These are phyloP conservation scores for Talaromyces sp. DNA, from an alignment of 2,329 filamentous ascomycete species.

Conservation along the genomic window DNA sequence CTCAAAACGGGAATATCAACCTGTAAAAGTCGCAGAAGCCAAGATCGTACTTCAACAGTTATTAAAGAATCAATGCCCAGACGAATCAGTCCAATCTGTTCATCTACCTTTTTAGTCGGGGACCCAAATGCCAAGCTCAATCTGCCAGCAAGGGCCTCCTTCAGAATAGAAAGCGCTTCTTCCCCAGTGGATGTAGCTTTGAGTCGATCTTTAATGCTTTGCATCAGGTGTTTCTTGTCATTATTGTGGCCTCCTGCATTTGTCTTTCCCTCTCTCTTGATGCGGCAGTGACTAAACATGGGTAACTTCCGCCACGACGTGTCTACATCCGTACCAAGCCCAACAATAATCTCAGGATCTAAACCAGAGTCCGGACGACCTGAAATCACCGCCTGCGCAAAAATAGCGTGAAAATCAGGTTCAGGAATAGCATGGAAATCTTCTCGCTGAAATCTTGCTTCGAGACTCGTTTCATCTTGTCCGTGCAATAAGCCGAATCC, in stretches of 20 bases:
- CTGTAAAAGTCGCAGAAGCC: constrained; percentile 46
- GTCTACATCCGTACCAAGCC: constrained; percentile 10
- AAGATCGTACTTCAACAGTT: constrained; percentile 24
- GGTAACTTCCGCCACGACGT: background rate
- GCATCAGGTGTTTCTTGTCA: background rate
- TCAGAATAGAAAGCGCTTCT: background rate
- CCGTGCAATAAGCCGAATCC: constrained; percentile 27
- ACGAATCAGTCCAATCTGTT: constrained; percentile 17
- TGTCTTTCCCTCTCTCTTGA: background rate
- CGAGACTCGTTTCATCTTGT: constrained; percentile 1
- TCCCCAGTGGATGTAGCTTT: background rate
- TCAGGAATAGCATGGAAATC: constrained; percentile 36
- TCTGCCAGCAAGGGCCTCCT: background rate
- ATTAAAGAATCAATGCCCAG: constrained; percentile 24
- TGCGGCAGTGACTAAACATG: background rate
- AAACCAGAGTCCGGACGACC: constrained; percentile 31
- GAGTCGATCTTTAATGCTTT: background rate
- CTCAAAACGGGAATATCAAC: constrained; percentile 48
- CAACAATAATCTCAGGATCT: constrained; percentile 22
- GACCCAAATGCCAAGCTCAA: constrained; percentile 6
- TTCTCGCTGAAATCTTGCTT: constrained; percentile 6
- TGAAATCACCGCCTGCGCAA: constrained; percentile 49
- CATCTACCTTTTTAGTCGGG: background rate
- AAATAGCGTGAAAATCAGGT: constrained; percentile 50
- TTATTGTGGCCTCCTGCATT: background rate